A percentile compares a stretch with the other conserved stretches of the same genome.
phyloP scores from a whole-genome alignment of 805 yeast genomes.

The Lachancea meyersii region DNA sequence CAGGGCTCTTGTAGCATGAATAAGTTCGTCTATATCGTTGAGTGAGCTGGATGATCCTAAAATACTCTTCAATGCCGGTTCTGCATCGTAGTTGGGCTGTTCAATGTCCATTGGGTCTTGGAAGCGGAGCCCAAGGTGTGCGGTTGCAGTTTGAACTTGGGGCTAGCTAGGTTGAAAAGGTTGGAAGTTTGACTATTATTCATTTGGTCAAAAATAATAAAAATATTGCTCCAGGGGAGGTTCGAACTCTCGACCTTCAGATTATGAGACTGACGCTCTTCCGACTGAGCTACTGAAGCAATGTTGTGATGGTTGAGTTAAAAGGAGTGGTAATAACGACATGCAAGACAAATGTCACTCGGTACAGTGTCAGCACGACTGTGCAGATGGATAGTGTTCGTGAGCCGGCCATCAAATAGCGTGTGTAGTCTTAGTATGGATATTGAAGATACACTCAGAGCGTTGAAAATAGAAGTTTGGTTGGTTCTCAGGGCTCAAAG shows the following conservation, averaged over 20 bases:
- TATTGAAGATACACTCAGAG: too few relatives aligned
- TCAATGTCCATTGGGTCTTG: conserved; percentile 24
- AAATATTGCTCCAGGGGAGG: conserved; percentile 42
- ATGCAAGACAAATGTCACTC: too few relatives aligned
- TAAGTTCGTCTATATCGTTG: conserved; percentile 44
- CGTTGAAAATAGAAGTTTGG: too few relatives aligned
- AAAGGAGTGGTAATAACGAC: background rate
- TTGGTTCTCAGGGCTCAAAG: too few relatives aligned
- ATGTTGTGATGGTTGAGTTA: background rate
- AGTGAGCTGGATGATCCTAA: conserved; percentile 48
- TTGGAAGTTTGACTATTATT: background rate
- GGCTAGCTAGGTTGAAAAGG: too few relatives aligned
- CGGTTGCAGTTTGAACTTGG: background rate
- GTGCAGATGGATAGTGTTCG: too few relatives aligned
- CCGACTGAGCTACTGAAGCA: conserved; percentile 47
- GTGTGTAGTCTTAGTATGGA: too few relatives aligned
- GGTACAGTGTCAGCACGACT: too few relatives aligned
- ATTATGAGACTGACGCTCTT: conserved; percentile 49
- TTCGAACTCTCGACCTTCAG: conserved; percentile 46
- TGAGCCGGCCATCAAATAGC: too few relatives aligned
- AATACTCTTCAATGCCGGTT: conserved; percentile 44
- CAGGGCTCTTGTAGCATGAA: conserved; percentile 45
- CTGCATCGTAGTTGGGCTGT: conserved; percentile 45
- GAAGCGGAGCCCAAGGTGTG: background rate
- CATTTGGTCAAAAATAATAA: conserved; percentile 1